Evolutionary conservation across 1,139 yeast genomes (phyloP).

Genomic region (Yamadazyma oceani): DNA sequence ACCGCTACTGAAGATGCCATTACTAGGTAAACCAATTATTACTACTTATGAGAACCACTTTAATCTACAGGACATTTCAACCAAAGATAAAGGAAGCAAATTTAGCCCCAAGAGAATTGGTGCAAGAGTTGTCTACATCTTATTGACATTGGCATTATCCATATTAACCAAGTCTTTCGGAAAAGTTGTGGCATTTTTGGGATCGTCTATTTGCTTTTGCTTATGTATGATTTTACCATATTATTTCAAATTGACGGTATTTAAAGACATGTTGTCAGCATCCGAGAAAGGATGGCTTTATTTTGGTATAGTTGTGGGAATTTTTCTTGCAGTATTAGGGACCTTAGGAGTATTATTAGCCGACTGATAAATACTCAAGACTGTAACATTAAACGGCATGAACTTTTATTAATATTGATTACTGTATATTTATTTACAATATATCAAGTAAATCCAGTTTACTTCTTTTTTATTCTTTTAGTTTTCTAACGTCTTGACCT

Average conservation of each 20-base stretch:
- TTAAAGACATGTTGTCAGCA: constrained; percentile 43
- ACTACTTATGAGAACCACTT: constrained; percentile 37
- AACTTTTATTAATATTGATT: background rate
- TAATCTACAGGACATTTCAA: constrained; percentile 7
- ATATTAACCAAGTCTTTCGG: constrained; percentile 75
- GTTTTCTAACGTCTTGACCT: constrained; percentile 4
- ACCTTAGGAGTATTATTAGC: constrained; percentile 27
- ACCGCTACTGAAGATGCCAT: constrained; percentile 43
- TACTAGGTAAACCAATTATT: constrained; percentile 40
- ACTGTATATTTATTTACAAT: constrained; percentile 2
- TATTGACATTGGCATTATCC: constrained; percentile 43
- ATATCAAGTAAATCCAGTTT: constrained; percentile 13
- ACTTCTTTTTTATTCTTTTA: constrained; percentile 2
- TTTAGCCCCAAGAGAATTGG: constrained; percentile 6
- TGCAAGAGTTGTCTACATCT: constrained; percentile 31
- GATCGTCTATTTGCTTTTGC: constrained; percentile 77
- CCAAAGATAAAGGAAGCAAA: background rate
- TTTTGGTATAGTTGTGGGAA: constrained; percentile 46
- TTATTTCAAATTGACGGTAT: constrained; percentile 63
- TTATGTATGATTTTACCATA: constrained; percentile 81
- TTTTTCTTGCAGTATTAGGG: constrained; percentile 52
- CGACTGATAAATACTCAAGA: background rate
- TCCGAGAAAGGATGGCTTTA: constrained; percentile 40
- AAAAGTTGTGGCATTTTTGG: constrained; percentile 77
- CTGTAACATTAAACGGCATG: no score